Conservation (phyloP, 805 yeast species). For the Kodamaea kaohsiungensis region DNA sequence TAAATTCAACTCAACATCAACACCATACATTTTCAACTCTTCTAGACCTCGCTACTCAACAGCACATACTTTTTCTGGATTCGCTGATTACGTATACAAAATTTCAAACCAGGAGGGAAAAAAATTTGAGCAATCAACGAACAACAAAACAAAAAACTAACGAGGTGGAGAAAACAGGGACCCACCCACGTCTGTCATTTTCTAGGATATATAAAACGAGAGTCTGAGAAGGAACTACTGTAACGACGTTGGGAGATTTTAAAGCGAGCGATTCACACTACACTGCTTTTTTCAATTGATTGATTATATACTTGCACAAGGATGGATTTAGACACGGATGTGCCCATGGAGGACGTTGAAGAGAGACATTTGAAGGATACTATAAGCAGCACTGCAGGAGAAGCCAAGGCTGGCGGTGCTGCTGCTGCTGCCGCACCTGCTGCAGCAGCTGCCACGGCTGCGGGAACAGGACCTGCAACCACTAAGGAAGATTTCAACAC, state of each 20-base stretch:
- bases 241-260: neutral
- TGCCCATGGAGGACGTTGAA: constrained; percentile 81
- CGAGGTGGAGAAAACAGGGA: constrained; percentile 2
- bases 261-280: neutral
- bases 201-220: neutral
- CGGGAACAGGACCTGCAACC: constrained; percentile 27
- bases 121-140: constrained; percentile 13
- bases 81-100: constrained; percentile 8
- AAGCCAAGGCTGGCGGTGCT: constrained; percentile 1
- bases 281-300: neutral
- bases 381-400: constrained; percentile 23
- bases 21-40: too few relatives aligned
- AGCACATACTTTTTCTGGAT: neutral
- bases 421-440: neutral
- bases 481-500: constrained; percentile 29
- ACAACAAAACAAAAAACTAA: constrained; percentile 11
- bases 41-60: too few relatives aligned
- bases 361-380: constrained; percentile 34
- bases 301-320: neutral
- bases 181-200: neutral
- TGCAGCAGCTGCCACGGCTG: neutral
- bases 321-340: constrained; percentile 82
- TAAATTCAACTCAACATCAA: too few relatives aligned
- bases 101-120: constrained; percentile 5
- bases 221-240: neutral